A percentile compares a stretch with the other conserved stretches of the same genome.
These are phyloP conservation scores for Davidsoniella eucalypti DNA, from an alignment of 2,329 filamentous ascomycete genomes.

Conservation along the genomic window DNA sequence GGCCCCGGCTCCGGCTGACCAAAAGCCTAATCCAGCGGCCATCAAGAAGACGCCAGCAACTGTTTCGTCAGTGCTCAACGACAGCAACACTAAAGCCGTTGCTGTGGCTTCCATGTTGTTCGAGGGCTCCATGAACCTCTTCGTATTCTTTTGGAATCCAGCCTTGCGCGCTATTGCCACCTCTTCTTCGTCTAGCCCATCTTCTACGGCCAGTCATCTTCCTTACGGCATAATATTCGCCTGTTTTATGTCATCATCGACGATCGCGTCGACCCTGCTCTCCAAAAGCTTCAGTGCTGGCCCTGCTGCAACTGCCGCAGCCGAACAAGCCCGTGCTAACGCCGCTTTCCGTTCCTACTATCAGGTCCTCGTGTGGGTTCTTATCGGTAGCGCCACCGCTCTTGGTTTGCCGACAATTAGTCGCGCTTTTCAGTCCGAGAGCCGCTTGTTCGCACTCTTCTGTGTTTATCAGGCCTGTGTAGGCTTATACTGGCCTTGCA, in stretches of 20 bases:
- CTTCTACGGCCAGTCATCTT: conserved; percentile 13
- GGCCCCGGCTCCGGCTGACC: too few relatives aligned
- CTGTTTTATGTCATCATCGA: conserved; percentile 42
- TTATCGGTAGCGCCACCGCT: background rate
- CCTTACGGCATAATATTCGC: conserved; percentile 38
- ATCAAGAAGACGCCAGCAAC: background rate
- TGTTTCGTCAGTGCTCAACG: conserved; percentile 18
- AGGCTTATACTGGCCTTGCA: conserved; percentile 38
- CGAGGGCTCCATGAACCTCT: conserved; percentile 42
- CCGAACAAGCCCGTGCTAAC: background rate
- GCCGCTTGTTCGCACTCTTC: conserved; percentile 34
- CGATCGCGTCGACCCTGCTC: conserved; percentile 40
- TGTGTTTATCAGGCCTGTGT: conserved; percentile 39
- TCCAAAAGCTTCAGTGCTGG: background rate
- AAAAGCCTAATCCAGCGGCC: too few relatives aligned
- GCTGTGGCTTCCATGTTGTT: conserved; percentile 37
- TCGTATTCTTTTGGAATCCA: conserved; percentile 43
- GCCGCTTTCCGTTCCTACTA: background rate
- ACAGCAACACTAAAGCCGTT: conserved; percentile 32
- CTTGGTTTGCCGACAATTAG: conserved; percentile 22
- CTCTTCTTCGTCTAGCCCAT: conserved; percentile 8
- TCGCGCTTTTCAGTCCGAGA: conserved; percentile 24
- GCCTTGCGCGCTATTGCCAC: conserved; percentile 22
- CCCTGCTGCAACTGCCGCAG: background rate
- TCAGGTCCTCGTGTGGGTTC: background rate